Evolutionary conservation across 352 stramenopile species (phyloP), one percentile per base, ranked within the genome.

Genomic region (Peronosclerospora sorghi): DNA sequence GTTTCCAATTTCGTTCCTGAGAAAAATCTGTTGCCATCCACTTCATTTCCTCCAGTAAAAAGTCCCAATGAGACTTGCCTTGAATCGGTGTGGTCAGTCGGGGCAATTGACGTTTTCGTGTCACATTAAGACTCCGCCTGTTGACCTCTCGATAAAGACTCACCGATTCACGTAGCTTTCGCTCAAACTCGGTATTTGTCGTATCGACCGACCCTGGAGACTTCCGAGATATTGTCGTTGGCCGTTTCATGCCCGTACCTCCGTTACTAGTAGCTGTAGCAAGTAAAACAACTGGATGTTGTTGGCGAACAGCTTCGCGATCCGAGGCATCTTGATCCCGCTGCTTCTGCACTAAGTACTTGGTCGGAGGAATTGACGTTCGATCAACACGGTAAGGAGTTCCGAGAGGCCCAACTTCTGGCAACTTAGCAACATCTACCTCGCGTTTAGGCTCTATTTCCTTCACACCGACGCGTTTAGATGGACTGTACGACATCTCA

Each of bases 21-120:
- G 86, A 72, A 68, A 98, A 98, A 72, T 98, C 95, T 4, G 78
- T 86, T 18, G 94, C 86, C 73, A 98, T 86, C 89, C 95, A 98
- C 50, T 77, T 67, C 95, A 98, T 98, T 63, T 98, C 95, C 26
- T 98, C 80, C 6, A 98, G 57, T 5, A 98, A 34, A 34, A 70
- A 82, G 52, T 98, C 94, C 91, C 90, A 97, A 34, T 97, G 88
- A 21, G 75, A 72, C 34, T 83, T 80, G 3, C 48, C 41, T 10
- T 76, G 74, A 13, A 39, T 24, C 15, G 80, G 77, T 8, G 65
- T 76, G 12, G 59, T 41, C 12, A 88, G 32, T 20, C 75, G 64
- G 5, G 74, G 77, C 28, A 94, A 48, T 37, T 91, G 78, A 1
- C 78, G 65, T 50, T 91, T 91, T 4, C 75, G 48, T 8, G 68